Evolutionary conservation across 2,329 filamentous ascomycete genomes (phyloP).

Genomic region (Phaeosphaeria sp.): DNA sequence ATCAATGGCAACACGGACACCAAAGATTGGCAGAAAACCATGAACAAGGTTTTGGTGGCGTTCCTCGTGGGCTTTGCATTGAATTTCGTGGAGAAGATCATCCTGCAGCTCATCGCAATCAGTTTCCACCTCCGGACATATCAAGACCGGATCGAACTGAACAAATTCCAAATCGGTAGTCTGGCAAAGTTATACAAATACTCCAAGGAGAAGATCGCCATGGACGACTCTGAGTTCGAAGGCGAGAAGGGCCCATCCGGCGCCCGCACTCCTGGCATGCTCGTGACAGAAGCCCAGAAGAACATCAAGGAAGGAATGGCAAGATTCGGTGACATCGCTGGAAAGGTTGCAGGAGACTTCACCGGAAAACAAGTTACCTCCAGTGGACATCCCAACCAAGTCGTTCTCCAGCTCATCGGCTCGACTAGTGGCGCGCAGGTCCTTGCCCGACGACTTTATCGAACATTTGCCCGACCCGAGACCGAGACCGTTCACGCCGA

Average conservation of each 20-base stretch:
- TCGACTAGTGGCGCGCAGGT: slow-evolving; percentile 79
- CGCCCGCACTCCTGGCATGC: slow-evolving; percentile 73
- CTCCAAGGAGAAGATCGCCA: slow-evolving; percentile 68
- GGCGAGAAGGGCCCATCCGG: slow-evolving; percentile 59
- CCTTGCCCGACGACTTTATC: slow-evolving; percentile 84
- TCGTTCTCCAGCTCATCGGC: slow-evolving; percentile 78
- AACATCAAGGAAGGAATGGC: slow-evolving; percentile 77
- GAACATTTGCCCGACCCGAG: slow-evolving; percentile 78
- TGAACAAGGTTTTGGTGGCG: slow-evolving; percentile 86
- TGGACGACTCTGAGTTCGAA: slow-evolving; percentile 79
- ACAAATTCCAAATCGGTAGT: slow-evolving; percentile 84
- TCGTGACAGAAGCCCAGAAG: slow-evolving; percentile 72
- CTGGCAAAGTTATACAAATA: slow-evolving; percentile 69
- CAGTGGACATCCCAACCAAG: slow-evolving; percentile 81
- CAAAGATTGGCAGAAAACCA: slow-evolving; percentile 73
- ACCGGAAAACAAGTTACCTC: slow-evolving; percentile 74
- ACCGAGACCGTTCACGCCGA: slow-evolving; percentile 78
- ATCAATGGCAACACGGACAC: slow-evolving; percentile 59
- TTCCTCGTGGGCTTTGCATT: slow-evolving; percentile 80
- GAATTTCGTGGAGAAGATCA: slow-evolving; percentile 89
- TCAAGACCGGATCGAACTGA: slow-evolving; percentile 85
- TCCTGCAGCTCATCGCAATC: slow-evolving; percentile 93
- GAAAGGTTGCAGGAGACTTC: slow-evolving; percentile 87
- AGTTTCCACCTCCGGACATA: slow-evolving; percentile 93
- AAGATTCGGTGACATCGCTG: slow-evolving; percentile 85